phyloP scores from a whole-genome alignment of 75 land plant species.

The Pinus taeda region DNA sequence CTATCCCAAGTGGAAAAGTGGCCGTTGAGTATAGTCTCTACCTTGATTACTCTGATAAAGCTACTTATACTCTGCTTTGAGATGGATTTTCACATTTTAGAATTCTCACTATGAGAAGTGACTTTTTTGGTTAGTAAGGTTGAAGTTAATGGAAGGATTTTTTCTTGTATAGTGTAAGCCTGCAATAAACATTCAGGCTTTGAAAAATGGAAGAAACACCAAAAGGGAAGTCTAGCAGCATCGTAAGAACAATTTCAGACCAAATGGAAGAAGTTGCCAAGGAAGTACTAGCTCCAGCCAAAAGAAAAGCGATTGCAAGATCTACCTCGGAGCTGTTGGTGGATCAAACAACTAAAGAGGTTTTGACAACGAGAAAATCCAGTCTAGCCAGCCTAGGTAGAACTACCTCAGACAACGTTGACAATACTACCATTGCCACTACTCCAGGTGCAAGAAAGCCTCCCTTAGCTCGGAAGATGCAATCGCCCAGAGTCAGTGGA shows the following conservation, averaged over 20 bases:
- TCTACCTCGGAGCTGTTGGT: not conserved
- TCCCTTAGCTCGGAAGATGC: not conserved
- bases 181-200: too few species aligned
- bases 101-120: too few species aligned
- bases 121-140: too few species aligned
- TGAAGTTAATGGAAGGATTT: too few species aligned
- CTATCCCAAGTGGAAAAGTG: too few species aligned
- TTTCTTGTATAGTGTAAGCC: too few species aligned
- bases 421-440: not conserved
- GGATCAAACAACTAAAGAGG: slow-evolving; percentile 2
- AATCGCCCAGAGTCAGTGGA: slow-evolving; percentile 7
- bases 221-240: not conserved
- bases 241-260: slow-evolving; percentile 7
- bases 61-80: too few species aligned
- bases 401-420: not conserved
- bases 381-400: not conserved
- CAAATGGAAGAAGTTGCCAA: not conserved
- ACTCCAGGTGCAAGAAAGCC: slow-evolving; percentile 2
- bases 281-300: not conserved
- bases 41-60: too few species aligned
- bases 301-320: not conserved
- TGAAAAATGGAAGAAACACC: not conserved
- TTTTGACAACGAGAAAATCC: not conserved
- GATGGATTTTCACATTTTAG: too few species aligned
- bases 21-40: too few species aligned